A percentile compares a stretch with the other conserved stretches of the same genome.
Evolutionary conservation across 257 asterid genomes (phyloP).

Genomic region (Cinchona pubescens): DNA sequence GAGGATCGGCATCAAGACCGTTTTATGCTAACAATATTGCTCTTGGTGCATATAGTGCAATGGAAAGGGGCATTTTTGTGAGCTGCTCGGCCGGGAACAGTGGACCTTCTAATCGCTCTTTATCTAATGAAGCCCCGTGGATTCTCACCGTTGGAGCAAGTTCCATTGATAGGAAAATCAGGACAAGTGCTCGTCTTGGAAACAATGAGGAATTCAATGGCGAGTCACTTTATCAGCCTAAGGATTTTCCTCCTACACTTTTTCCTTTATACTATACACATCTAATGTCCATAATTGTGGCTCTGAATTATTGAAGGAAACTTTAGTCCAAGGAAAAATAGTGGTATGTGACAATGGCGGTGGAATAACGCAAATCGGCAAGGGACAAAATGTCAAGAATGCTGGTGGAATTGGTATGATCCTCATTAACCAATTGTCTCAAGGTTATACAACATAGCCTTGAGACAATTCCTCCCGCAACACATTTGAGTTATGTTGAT

Average conservation of each 20-base stretch:
- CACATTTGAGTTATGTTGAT: not conserved
- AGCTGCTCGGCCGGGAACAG: slow-evolving; percentile 8
- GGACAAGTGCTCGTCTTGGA: slow-evolving; percentile 6
- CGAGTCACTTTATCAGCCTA: not conserved
- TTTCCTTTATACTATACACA: not conserved
- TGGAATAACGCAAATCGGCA: not conserved
- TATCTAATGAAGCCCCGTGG: slow-evolving; percentile 10
- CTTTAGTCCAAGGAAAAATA: not conserved
- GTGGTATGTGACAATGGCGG: not conserved
- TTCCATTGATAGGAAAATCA: not conserved
- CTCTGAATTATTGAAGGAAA: not conserved
- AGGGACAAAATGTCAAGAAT: not conserved
- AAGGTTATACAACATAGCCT: not conserved
- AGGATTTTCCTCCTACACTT: not conserved
- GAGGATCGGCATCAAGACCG: not conserved
- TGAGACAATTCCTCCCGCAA: not conserved
- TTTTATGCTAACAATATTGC: not conserved
- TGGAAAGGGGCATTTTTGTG: not conserved
- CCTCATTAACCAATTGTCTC: not conserved
- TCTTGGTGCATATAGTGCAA: not conserved
- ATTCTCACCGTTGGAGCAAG: slow-evolving; percentile 8
- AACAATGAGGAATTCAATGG: not conserved
- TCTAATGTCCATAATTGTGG: not conserved
- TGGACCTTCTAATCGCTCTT: not conserved
- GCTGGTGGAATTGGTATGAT: slow-evolving; percentile 12